Evolutionary conservation across 257 asterid species (phyloP), one percentile per base, ranked within the genome.

Genomic region (Misopates orontium): DNA sequence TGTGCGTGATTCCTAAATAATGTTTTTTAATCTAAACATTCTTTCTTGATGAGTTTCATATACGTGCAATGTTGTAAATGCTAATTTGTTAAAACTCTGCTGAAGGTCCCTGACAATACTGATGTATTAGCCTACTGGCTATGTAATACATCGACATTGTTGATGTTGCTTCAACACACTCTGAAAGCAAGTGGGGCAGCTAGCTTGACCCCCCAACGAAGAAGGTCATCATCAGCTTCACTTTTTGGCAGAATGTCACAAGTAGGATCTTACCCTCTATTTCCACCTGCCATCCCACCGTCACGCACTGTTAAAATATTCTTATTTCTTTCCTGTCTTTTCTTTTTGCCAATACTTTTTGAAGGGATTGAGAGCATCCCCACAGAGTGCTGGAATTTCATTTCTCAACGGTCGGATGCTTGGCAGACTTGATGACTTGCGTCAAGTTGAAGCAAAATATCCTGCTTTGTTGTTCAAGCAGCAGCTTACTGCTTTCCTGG

Each of bases 401-500:
- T 88, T 93, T 80, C 87, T 86, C 59, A 93, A 82, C 78, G 82
- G 91, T 57, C 84, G 96, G 73, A 79, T 82, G 78, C 91, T 93
- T 70, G 95, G 97, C 72, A 84, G 87, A 82, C 80, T 87, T 67
- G 97, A 93, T 77, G 99, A 86, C 84, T 74, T 93, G 68, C 91
- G 99, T 54, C 99, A 93, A 74, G 97, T 93, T 70, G 99, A 93
- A 78, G 99, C 99, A 68, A 94, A 94, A 68, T 94, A 94, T 75
- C 99, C 97, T 68, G 99, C 99, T 62, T 83, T 94, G 77, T 76
- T 94, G 82, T 94, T 94, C 85, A 90, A 94, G 84, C 99, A 90
- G 84, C 99, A 94, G 85, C 97, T 94, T 60, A 94, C 99, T 71
- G 99, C 99, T 79, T 94, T 87, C 83, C 88, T 94, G 78, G 97